These are phyloP conservation scores for Lonicera japonica DNA, from an alignment of 129 eudicot genomes.

Conservation along the genomic window DNA sequence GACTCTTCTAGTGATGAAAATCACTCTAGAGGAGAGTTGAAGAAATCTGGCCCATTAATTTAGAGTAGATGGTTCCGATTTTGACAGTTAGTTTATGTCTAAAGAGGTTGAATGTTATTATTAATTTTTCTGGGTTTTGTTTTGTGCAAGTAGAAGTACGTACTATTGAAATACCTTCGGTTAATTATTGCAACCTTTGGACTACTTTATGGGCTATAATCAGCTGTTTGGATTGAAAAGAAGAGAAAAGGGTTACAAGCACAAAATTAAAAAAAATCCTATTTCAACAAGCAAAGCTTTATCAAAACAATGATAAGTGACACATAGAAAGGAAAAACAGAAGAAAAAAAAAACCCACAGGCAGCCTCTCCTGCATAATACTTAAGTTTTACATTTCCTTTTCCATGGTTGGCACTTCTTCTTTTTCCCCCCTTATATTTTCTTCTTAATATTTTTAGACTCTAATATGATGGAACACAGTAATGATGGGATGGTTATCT, in stretches of 20 bases:
- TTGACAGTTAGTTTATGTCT: no score
- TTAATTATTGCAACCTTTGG: neutral
- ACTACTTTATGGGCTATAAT: neutral
- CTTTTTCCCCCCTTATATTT: neutral
- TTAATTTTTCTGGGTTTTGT: neutral
- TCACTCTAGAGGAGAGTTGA: no score
- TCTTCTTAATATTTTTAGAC: no score
- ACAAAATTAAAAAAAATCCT: no score
- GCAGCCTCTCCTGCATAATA: neutral
- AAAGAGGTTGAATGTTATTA: no score
- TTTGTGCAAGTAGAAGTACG: neutral
- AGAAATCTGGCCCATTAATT: no score
- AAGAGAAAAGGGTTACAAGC: no score
- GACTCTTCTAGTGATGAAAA: no score
- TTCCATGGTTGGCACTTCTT: neutral
- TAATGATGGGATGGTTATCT: slow-evolving; percentile 1
- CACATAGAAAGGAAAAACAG: neutral
- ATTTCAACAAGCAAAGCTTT: no score
- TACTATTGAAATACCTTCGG: neutral
- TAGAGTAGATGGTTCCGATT: no score
- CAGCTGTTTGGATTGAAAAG: no score
- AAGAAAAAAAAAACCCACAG: no score
- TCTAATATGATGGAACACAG: neutral
- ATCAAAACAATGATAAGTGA: neutral
- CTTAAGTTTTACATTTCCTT: neutral